Evolutionary conservation across 306 rosid species (phyloP).

Genomic region (Quercus alba): DNA sequence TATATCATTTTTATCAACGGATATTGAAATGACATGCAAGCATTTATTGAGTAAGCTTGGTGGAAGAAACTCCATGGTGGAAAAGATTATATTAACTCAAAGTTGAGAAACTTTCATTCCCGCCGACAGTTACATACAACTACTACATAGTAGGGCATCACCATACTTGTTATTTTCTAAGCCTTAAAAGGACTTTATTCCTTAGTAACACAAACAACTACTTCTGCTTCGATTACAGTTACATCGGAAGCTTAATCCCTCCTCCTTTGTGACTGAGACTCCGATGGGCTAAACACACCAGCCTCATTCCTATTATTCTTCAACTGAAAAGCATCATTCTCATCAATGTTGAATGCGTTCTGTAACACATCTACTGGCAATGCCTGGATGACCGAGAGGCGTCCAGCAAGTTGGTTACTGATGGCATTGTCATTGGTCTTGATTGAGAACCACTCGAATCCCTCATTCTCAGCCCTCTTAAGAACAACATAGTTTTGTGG

Average conservation of each 20-base stretch:
- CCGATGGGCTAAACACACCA: slow-evolving; percentile 22
- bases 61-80: neutral
- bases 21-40: no score
- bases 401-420: slow-evolving; percentile 22
- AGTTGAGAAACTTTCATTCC: neutral
- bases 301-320: slow-evolving; percentile 20
- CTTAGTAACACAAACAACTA: neutral
- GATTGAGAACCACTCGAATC: slow-evolving; percentile 34
- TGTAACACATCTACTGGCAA: slow-evolving; percentile 18
- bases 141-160: neutral
- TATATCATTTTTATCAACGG: no score
- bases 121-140: neutral
- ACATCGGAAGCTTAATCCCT: neutral
- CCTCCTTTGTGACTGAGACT: neutral
- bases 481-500: slow-evolving; percentile 29
- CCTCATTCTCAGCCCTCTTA: slow-evolving; percentile 19
- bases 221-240: neutral
- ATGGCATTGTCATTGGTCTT: slow-evolving; percentile 31
- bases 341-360: neutral
- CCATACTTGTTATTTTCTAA: neutral
- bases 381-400: slow-evolving; percentile 14
- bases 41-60: neutral
- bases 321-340: slow-evolving; percentile 21
- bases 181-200: neutral
- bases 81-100: neutral